Percentiles rank a stretch among this genome's conserved stretches.
phyloP scores from a whole-genome alignment of 2,329 filamentous ascomycete species.

The Esteya vermicola region DNA sequence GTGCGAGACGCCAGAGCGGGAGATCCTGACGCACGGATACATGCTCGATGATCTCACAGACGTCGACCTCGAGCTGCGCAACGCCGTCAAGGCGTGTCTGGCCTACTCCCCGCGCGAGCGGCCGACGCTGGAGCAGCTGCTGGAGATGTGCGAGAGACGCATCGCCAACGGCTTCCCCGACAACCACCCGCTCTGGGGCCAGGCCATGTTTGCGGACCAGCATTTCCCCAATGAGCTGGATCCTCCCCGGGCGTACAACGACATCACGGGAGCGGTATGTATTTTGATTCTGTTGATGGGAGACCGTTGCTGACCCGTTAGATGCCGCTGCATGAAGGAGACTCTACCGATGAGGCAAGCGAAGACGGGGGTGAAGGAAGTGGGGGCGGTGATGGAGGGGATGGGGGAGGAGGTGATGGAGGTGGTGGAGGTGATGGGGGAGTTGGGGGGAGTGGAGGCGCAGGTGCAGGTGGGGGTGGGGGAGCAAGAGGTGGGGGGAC shows the following conservation, averaged over 20 bases:
- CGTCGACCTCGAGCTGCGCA: constrained; percentile 3
- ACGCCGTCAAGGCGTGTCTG: constrained; percentile 6
- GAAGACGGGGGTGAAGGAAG: background rate
- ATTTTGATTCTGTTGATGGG: too few species aligned
- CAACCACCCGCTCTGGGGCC: background rate
- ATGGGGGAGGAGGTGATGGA: too few species aligned
- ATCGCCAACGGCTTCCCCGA: background rate
- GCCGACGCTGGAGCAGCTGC: constrained; percentile 4
- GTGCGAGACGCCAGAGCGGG: background rate
- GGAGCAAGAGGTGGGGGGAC: too few species aligned
- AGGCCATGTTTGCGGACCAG: background rate
- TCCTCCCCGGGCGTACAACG: background rate
- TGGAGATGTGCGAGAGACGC: background rate
- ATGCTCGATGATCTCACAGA: background rate
- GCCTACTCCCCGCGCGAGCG: constrained; percentile 4
- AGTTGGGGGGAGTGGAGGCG: too few species aligned
- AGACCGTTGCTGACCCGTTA: too few species aligned
- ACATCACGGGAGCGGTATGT: too few species aligned
- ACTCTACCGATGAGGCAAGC: background rate
- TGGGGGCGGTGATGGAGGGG: background rate
- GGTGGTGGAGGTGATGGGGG: too few species aligned
- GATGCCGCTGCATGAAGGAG: too few species aligned
- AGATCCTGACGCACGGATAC: background rate
- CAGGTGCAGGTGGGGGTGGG: too few species aligned
- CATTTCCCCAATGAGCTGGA: background rate